Percentiles rank a stretch among this genome's conserved stretches.
These are phyloP conservation scores for Leucosporidium scottii DNA, from an alignment of 768 basidiomycete genomes.

Conservation along the genomic window DNA sequence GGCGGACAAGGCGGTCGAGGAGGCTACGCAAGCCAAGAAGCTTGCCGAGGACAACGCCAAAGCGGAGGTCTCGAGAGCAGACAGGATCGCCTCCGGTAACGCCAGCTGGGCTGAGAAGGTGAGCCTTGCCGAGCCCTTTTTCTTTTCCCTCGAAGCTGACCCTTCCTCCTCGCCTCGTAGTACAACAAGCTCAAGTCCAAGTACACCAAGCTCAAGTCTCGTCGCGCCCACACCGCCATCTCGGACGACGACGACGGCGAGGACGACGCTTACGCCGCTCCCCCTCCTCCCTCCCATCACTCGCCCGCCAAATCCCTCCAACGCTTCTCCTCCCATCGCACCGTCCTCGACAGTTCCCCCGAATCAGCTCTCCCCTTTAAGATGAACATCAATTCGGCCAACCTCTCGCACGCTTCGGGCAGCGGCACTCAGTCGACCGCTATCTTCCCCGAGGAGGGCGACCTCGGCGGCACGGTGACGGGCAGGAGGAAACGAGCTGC, in stretches of 20 bases:
- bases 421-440: background rate
- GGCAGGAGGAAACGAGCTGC: too few relatives aligned
- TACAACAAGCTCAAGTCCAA: background rate
- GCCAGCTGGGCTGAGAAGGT: background rate
- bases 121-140: background rate
- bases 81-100: background rate
- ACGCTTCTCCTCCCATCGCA: background rate
- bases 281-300: background rate
- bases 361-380: background rate
- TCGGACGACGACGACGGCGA: too few relatives aligned
- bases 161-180: background rate
- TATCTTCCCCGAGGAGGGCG: too few relatives aligned
- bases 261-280: too few relatives aligned
- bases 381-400: background rate
- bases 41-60: too few relatives aligned
- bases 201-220: background rate
- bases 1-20: background rate
- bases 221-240: too few relatives aligned
- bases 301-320: background rate
- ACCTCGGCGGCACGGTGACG: too few relatives aligned
- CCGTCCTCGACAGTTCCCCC: background rate
- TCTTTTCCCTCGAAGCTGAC: background rate
- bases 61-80: too few relatives aligned
- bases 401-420: background rate
- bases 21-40: too few relatives aligned